Evolutionary conservation across 1,139 yeast species (phyloP), one percentile per base, ranked within the genome.

Genomic region (Hansenula anomala): DNA sequence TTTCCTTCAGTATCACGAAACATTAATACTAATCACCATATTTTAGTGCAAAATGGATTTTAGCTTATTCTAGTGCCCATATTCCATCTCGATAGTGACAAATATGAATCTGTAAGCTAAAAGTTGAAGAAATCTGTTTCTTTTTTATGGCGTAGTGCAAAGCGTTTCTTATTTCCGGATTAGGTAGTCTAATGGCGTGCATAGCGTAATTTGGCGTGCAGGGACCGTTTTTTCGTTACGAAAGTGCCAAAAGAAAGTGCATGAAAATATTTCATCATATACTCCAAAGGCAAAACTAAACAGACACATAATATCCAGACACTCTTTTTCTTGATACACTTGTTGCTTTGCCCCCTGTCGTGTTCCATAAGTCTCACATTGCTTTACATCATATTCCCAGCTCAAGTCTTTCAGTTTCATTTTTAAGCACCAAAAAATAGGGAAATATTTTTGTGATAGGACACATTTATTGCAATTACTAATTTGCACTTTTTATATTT

Each of bases 61-160:
- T 66, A 36, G 68, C 65, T 0, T 65, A 60, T 40, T 60, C 68
- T 2, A 53, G 58, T 44, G 58, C 57, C 2, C 57, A 53, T 29
- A 14, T 8, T 28, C 30, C 29, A 8, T 23, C 25, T 27, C 11
- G 13, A 27, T 7, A 15, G 9, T 20, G 22, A 20, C 22, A n/a
- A n/a, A n/a, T n/a, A n/a, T n/a, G n/a, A n/a, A n/a, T n/a, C n/a
- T n/a, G n/a, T n/a, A n/a, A n/a, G n/a, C n/a, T n/a, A n/a, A n/a
- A n/a, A n/a, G n/a, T n/a, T n/a, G n/a, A n/a, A n/a, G n/a, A n/a
- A n/a, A n/a, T n/a, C n/a, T n/a, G n/a, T n/a, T n/a, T n/a, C n/a
- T n/a, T n/a, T n/a, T n/a, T n/a, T n/a, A n/a, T n/a, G n/a, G n/a
- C n/a, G n/a, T n/a, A n/a, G 23, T 9, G 23, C 23, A 6, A 20